Evolutionary conservation across 495 filamentous ascomycete genomes (phyloP).

Genomic region (Tuber microsphaerosporum): DNA sequence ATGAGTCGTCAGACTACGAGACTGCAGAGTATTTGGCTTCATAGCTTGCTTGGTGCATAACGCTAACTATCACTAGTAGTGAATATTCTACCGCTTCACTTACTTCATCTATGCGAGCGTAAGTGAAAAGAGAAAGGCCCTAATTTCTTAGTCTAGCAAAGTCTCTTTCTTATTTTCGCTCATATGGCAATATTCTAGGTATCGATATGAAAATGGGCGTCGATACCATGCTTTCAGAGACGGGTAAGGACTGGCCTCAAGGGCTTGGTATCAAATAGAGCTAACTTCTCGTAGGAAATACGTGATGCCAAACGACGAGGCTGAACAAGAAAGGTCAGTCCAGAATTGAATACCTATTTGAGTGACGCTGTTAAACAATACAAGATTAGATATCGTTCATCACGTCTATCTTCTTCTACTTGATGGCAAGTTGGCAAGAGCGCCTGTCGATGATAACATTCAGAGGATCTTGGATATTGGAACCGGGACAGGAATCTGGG

Average conservation of each 20-base stretch:
- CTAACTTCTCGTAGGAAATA: conserved; percentile 43
- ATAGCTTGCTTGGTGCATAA: background rate
- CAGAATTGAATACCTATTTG: background rate
- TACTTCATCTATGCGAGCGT: conserved; percentile 21
- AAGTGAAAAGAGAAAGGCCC: background rate
- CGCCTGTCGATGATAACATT: conserved; percentile 49
- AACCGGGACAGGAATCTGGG: conserved; percentile 63
- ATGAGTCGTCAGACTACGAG: background rate
- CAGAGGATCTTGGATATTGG: conserved; percentile 57
- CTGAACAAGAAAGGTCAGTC: conserved; percentile 27
- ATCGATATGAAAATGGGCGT: conserved; percentile 26
- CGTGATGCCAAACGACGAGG: conserved; percentile 51
- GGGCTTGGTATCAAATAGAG: background rate
- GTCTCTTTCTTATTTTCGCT: background rate
- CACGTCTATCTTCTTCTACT: conserved; percentile 52
- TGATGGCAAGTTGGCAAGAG: conserved; percentile 52
- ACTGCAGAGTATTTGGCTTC: background rate
- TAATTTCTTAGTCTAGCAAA: background rate
- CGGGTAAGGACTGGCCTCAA: conserved; percentile 12
- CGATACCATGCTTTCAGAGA: conserved; percentile 29
- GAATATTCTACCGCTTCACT: conserved; percentile 24
- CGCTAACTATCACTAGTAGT: conserved; percentile 8
- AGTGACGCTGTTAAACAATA: background rate
- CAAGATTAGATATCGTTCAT: conserved; percentile 59
- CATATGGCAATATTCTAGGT: conserved; percentile 6